Base-by-base conservation (phyloP, 768 basidiomycete species). In the Lentinula detonsa region DNA sequence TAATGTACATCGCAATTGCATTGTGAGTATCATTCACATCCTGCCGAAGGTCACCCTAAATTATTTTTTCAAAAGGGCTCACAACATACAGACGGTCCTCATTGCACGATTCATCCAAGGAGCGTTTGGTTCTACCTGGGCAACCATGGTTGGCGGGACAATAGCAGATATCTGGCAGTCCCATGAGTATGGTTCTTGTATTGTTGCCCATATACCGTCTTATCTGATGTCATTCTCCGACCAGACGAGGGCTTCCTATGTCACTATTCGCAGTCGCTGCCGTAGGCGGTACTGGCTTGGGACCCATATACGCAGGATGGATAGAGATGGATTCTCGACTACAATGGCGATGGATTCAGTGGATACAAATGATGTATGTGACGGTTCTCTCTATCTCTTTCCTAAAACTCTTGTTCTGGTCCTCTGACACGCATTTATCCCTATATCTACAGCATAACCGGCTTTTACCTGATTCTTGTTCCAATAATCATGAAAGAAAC, bases 321-420 rank as follows among this genome's bases (percentile, higher is more conserved):
- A 77, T 90, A 21, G 87, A 90, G 66, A 78, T 81, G 62, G 81
- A 84, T 61, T 67, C 74, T 0, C 73, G 72, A 18, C 69, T 92
- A 1, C 77, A 78, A 63, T 93, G 91, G 90, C 76, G 90, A 31
- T 93, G 91, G 90, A 90, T 95, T 28, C 85, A 91, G 66, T 93
- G 90, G 91, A 80, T 91, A 8, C 84, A 85, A 63, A 75, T 85
- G 66, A 89, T 87, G 86, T 85, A 52, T 1, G 75, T 71, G 8
- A 16, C 28, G 23, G 34, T 37, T 49, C 43, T 59, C 66, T 68
- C 5, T 15, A 39, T 37, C 10, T 46, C 54, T 28, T 28, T 28
- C 28, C 28, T 28, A 28, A 3, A 28, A 28, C 28, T 28, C 28
- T 28, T 28, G 28, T 28, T 28, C 15, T 7, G 58, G 52, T 58